These are phyloP conservation scores for Aspergillus bridgeri DNA, from an alignment of 495 filamentous ascomycete species.

Conservation along the genomic window DNA sequence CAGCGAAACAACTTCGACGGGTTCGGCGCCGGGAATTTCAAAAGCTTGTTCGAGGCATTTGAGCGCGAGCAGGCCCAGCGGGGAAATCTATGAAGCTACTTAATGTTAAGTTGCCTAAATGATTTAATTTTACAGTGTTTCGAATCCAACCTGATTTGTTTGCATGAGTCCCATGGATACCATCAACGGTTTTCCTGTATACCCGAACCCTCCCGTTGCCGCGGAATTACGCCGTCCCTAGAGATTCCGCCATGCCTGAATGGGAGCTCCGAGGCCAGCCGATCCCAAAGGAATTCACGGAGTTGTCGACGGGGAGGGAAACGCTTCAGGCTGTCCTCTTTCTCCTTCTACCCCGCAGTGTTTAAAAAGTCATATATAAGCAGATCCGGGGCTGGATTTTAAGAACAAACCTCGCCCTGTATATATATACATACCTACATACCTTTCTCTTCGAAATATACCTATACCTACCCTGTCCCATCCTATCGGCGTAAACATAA, in stretches of 20 bases:
- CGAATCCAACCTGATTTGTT: no score
- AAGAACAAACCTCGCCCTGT: no score
- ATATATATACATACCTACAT: no score
- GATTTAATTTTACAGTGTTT: no score
- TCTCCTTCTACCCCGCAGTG: not conserved
- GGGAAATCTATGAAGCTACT: conserved; percentile 17
- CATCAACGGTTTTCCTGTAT: no score
- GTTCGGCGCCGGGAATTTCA: conserved; percentile 86
- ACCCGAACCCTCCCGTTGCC: not conserved
- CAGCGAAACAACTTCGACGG: conserved; percentile 75
- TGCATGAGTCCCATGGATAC: no score
- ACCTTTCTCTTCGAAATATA: not conserved
- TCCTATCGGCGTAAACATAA: not conserved
- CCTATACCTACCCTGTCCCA: not conserved
- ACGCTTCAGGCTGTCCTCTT: no score
- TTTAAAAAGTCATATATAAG: no score
- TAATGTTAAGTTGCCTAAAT: no score
- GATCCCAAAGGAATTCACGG: not conserved
- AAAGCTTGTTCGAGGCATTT: conserved; percentile 76
- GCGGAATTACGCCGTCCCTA: not conserved
- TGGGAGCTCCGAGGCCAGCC: not conserved
- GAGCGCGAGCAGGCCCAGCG: conserved; percentile 68
- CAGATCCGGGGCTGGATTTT: no score
- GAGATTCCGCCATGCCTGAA: not conserved
- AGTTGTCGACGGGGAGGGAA: not conserved